A percentile compares a stretch with the other conserved stretches of the same genome.
Evolutionary conservation across 306 rosid species (phyloP).

Genomic region (Medicago ruthenica): DNA sequence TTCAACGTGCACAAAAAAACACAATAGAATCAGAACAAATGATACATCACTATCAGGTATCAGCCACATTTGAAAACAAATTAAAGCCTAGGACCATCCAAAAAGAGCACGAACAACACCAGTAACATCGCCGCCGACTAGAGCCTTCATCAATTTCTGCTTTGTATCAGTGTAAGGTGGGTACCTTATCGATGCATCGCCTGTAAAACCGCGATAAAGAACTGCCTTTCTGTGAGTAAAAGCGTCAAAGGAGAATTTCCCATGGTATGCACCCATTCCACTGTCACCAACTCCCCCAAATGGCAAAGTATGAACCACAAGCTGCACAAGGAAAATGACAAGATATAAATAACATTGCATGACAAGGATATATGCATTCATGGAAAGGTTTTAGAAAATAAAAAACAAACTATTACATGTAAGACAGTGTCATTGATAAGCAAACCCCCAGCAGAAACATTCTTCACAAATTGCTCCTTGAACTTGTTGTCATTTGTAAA

Average conservation of each 20-base stretch:
- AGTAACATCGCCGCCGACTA: conserved; percentile 59
- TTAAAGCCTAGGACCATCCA: conserved; percentile 57
- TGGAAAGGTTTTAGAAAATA: not conserved
- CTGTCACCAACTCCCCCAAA: conserved; percentile 99
- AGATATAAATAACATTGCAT: conserved; percentile 47
- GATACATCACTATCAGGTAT: not conserved
- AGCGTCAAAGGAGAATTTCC: conserved; percentile 91
- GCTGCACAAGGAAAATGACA: conserved; percentile 53
- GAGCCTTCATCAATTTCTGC: conserved; percentile 71
- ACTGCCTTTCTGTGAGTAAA: conserved; percentile 91
- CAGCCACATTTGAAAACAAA: not conserved
- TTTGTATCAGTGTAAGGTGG: conserved; percentile 85
- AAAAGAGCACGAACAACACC: conserved; percentile 67
- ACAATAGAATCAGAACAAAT: conserved; percentile 24
- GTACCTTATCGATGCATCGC: conserved; percentile 75
- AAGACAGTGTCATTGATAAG: conserved; percentile 75
- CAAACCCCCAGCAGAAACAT: conserved; percentile 83
- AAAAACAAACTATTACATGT: not conserved
- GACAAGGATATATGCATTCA: not conserved
- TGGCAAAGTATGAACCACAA: conserved; percentile 68
- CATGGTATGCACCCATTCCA: conserved; percentile 94
- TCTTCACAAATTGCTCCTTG: conserved; percentile 70
- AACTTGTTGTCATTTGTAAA: conserved; percentile 75
- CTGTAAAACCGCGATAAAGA: conserved; percentile 71
- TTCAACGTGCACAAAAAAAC: conserved; percentile 9